Percentiles rank a stretch among this genome's conserved stretches.
Evolutionary conservation across 345 rosid species (phyloP).

Genomic region (Eucalyptus albens): DNA sequence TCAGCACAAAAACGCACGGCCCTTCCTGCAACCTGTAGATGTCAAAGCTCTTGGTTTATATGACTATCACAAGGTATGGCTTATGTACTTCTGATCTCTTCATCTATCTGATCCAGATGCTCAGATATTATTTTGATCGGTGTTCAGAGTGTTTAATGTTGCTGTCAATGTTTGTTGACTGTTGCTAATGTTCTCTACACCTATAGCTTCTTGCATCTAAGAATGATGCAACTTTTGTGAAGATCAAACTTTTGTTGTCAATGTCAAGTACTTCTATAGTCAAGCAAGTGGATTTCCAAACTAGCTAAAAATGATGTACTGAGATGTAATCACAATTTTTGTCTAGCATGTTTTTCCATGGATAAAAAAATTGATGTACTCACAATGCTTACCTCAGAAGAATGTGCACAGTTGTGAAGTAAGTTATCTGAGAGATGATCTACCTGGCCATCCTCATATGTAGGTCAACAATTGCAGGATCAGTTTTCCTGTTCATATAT

Average conservation of each 20-base stretch:
- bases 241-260: background rate
- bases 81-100: background rate
- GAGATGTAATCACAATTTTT: background rate
- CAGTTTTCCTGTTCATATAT: background rate
- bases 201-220: background rate
- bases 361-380: background rate
- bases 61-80: constrained; percentile 68
- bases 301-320: background rate
- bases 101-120: background rate
- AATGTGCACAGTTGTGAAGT: background rate
- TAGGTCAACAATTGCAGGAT: background rate
- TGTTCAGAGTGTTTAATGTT: background rate
- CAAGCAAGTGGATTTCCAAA: background rate
- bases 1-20: constrained; percentile 79
- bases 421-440: background rate
- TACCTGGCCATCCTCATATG: background rate
- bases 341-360: background rate
- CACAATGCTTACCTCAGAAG: background rate
- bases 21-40: constrained; percentile 84
- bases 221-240: background rate
- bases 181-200: background rate
- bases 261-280: background rate
- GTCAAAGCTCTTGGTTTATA: constrained; percentile 68
- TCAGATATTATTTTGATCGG: background rate
- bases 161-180: background rate